Evolutionary conservation across 768 basidiomycete species (phyloP).

Genomic region (Suillus weaverae): DNA sequence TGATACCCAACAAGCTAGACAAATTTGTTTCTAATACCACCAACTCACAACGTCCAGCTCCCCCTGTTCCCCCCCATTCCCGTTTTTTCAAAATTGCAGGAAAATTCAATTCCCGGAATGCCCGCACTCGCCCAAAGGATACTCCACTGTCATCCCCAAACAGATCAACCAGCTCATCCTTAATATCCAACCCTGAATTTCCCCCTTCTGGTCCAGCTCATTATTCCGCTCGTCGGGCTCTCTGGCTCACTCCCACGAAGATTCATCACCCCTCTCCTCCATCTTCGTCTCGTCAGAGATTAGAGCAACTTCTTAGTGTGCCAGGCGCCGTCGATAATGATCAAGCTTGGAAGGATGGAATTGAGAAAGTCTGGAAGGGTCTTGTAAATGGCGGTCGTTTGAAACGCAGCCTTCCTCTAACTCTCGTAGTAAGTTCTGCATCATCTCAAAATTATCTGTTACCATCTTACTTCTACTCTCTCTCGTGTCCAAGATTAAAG

Average conservation of each 20-base stretch:
- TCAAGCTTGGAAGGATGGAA: conserved; percentile 53
- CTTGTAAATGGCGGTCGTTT: conserved; percentile 59
- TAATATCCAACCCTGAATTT: conserved; percentile 27
- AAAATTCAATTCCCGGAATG: conserved; percentile 9
- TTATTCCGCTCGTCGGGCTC: conserved; percentile 59
- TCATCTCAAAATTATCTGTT: conserved; percentile 1
- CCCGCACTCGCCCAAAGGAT: conserved; percentile 6
- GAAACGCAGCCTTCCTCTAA: conserved; percentile 61
- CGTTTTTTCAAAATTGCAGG: conserved; percentile 10
- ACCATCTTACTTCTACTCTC: conserved; percentile 18
- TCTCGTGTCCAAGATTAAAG: conserved; percentile 54
- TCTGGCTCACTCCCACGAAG: conserved; percentile 51
- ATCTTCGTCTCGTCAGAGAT: conserved; percentile 43
- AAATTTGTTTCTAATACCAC: conserved; percentile 8
- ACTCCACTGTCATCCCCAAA: conserved; percentile 6
- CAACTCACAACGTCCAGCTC: conserved; percentile 4
- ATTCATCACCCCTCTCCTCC: conserved; percentile 21
- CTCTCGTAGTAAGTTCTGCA: conserved; percentile 52
- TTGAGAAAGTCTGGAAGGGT: conserved; percentile 64
- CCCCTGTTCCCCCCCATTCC: conserved; percentile 6
- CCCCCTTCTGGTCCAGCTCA: conserved; percentile 65
- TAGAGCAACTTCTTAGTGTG: conserved; percentile 49
- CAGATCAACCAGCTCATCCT: conserved; percentile 5
- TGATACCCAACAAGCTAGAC: conserved; percentile 19
- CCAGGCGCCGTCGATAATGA: conserved; percentile 52